phyloP scores from a whole-genome alignment of 192 early-diverging fungal genomes.

The Podila verticillata region DNA sequence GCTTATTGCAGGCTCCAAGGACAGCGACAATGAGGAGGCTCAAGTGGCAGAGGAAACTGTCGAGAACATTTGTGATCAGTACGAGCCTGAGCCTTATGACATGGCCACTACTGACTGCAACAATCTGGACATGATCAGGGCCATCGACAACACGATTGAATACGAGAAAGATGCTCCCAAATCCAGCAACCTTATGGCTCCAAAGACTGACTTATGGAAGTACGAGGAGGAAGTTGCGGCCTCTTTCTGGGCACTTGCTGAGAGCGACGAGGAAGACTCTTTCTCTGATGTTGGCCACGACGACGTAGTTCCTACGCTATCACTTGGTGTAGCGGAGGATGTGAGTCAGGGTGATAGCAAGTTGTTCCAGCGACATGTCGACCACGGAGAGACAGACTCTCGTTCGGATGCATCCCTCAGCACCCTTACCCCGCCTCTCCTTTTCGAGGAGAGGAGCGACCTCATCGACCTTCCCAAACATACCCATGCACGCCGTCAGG shows the following conservation, averaged over 20 bases:
- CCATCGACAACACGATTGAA: background rate
- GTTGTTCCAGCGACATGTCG: background rate
- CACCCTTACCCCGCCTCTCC: constrained; percentile 3
- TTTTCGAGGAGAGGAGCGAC: constrained; percentile 7
- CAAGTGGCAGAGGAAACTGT: constrained; percentile 7
- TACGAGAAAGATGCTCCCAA: background rate
- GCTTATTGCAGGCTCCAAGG: constrained; percentile 8
- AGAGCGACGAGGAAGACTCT: constrained; percentile 8
- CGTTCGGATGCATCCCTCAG: constrained; percentile 3
- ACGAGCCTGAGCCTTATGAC: background rate
- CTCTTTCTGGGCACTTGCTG: constrained; percentile 7
- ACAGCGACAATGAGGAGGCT: constrained; percentile 17
- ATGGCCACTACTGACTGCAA: background rate
- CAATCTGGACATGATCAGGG: constrained; percentile 3
- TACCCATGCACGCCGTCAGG: background rate
- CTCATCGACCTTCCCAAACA: constrained; percentile 5
- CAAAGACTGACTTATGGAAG: background rate
- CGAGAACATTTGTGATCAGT: constrained; percentile 2
- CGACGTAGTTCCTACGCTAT: background rate
- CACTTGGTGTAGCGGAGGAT: constrained; percentile 4
- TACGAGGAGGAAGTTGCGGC: background rate
- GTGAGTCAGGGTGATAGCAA: background rate
- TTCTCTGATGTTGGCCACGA: constrained; percentile 5
- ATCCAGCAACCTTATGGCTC: background rate
- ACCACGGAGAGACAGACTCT: background rate